Conservation (phyloP, 148 eudicot species). For the Salicornia ramosissima region DNA sequence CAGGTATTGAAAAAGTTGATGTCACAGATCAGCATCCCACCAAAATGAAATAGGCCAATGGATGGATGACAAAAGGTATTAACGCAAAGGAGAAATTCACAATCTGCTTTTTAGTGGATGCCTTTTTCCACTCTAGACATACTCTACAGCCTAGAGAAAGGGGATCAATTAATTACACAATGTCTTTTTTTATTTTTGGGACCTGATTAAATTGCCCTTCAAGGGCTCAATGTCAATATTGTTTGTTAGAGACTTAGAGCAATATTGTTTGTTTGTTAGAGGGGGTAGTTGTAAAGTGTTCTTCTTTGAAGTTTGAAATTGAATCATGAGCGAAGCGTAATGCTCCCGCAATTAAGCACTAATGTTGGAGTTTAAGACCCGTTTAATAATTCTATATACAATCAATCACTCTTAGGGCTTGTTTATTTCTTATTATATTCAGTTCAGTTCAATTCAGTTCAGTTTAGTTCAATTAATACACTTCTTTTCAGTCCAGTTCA, state of each 20-base stretch:
- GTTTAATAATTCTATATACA: background rate
- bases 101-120: conserved; percentile 3
- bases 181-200: too few species aligned
- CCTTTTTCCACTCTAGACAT: background rate
- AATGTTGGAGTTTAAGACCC: background rate
- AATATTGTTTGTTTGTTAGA: too few species aligned
- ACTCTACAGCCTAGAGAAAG: too few species aligned
- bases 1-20: conserved; percentile 12
- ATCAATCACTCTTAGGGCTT: too few species aligned
- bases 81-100: conserved; percentile 12
- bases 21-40: conserved; percentile 18
- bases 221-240: too few species aligned
- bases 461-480: too few species aligned
- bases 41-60: background rate
- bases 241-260: too few species aligned
- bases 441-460: too few species aligned
- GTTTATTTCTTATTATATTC: too few species aligned
- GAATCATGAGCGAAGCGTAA: too few species aligned
- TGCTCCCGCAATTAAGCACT: conserved; percentile 11
- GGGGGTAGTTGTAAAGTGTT: conserved; percentile 19
- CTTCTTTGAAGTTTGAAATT: background rate
- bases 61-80: conserved; percentile 16
- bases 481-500: too few species aligned
- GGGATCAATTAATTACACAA: background rate
- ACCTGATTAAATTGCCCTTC: too few species aligned